Evolutionary conservation across 148 eudicot species (phyloP).

Genomic region (Talinum fruticosum): DNA sequence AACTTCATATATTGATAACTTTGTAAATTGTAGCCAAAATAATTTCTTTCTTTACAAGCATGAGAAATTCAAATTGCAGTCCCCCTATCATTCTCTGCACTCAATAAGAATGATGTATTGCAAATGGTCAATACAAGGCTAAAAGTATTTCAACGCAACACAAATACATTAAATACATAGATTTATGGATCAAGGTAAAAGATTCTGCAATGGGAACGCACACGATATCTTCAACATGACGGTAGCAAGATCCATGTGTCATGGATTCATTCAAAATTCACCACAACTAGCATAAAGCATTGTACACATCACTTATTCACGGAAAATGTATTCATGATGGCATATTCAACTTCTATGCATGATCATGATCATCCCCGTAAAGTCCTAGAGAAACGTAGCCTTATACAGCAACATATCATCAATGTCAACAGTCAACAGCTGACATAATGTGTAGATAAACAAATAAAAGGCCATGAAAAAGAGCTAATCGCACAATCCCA

Average conservation of each 20-base stretch:
- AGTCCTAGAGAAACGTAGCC: neutral
- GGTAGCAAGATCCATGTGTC: neutral
- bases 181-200: neutral
- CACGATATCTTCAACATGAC: neutral
- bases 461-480: neutral
- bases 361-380: neutral
- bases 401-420: neutral
- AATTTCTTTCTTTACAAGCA: neutral
- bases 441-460: neutral
- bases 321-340: neutral
- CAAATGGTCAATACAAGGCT: neutral
- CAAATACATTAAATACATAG: neutral
- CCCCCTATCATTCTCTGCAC: neutral
- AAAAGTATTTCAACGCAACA: neutral
- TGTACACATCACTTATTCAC: neutral
- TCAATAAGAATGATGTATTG: neutral
- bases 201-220: neutral
- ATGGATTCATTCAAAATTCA: too few species aligned
- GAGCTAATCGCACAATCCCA: neutral
- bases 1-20: neutral
- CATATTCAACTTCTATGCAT: neutral
- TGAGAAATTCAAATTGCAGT: neutral
- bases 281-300: neutral
- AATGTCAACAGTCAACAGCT: neutral
- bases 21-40: neutral